Conservation (phyloP, 805 yeast genomes). For the Hemisphaericaspora nanyangensis region DNA sequence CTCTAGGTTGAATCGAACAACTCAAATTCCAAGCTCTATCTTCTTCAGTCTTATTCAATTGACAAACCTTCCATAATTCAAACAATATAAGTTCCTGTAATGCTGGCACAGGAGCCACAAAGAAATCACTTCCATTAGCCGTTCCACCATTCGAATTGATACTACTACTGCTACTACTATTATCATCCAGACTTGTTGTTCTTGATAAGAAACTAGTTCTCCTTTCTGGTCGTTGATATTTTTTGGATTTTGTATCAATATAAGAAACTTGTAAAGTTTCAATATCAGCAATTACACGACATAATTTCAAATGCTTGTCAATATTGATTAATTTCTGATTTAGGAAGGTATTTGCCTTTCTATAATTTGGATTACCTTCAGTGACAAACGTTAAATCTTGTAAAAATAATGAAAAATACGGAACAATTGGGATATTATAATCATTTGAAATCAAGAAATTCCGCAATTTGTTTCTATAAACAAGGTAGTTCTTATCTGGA, state of each 20-base stretch:
- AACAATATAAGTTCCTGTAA: constrained; percentile 58
- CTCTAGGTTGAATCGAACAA: constrained; percentile 55
- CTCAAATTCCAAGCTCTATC: constrained; percentile 76
- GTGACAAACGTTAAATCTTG: constrained; percentile 79
- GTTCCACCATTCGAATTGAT: background rate
- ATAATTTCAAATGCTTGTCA: constrained; percentile 67
- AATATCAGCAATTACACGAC: constrained; percentile 61
- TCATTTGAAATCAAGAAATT: constrained; percentile 50
- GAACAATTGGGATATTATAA: constrained; percentile 62
- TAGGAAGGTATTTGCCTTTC: constrained; percentile 56
- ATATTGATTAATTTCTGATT: constrained; percentile 63
- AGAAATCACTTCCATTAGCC: constrained; percentile 26
- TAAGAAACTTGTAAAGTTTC: constrained; percentile 68
- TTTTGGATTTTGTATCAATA: constrained; percentile 14
- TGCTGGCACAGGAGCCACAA: constrained; percentile 37
- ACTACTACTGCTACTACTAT: background rate
- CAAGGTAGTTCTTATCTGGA: constrained; percentile 69
- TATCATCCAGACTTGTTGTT: background rate
- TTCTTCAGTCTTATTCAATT: constrained; percentile 52
- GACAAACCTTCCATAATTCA: constrained; percentile 69
- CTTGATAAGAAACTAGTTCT: constrained; percentile 22
- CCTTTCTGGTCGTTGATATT: constrained; percentile 9
- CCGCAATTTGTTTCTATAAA: constrained; percentile 61
- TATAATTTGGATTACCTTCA: constrained; percentile 72
- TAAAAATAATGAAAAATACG: constrained; percentile 68